Conservation (phyloP, 106 monocot species). For the Platanthera zijinensis region DNA sequence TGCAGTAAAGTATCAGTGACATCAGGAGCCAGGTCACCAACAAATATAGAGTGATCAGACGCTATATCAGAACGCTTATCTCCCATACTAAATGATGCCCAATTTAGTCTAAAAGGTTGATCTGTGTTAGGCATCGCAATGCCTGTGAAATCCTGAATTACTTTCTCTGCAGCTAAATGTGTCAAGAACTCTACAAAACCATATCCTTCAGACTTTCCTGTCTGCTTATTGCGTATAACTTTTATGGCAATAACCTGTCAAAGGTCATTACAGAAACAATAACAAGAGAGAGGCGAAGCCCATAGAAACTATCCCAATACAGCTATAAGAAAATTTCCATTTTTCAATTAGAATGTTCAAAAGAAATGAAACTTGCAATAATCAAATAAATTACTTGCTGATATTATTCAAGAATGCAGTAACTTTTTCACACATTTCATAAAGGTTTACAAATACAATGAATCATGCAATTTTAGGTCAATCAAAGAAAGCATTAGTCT, state of each 20-base stretch:
- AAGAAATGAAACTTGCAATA: neutral
- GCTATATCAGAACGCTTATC: conserved; percentile 42
- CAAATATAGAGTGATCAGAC: conserved; percentile 59
- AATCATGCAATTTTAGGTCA: neutral
- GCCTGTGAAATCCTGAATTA: conserved; percentile 44
- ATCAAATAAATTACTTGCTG: neutral
- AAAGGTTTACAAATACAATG: neutral
- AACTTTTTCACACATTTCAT: neutral
- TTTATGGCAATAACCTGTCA: conserved; percentile 46
- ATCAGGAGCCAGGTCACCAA: conserved; percentile 45
- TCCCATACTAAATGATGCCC: conserved; percentile 58
- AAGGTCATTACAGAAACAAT: neutral
- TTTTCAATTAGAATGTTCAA: neutral
- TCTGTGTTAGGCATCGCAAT: conserved; percentile 58
- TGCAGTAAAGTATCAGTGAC: conserved; percentile 28
- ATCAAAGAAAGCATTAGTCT: neutral
- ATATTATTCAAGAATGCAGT: neutral
- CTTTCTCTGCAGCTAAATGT: conserved; percentile 42
- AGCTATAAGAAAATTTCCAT: neutral
- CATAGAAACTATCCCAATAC: neutral
- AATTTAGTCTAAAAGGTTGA: conserved; percentile 60
- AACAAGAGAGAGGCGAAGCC: neutral
- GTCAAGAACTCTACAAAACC: conserved; percentile 65
- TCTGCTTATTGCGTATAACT: conserved; percentile 69
- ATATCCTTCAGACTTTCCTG: conserved; percentile 65